Base-by-base conservation (phyloP, 2,329 filamentous ascomycete genomes). In the Colletotrichum caudatum region DNA sequence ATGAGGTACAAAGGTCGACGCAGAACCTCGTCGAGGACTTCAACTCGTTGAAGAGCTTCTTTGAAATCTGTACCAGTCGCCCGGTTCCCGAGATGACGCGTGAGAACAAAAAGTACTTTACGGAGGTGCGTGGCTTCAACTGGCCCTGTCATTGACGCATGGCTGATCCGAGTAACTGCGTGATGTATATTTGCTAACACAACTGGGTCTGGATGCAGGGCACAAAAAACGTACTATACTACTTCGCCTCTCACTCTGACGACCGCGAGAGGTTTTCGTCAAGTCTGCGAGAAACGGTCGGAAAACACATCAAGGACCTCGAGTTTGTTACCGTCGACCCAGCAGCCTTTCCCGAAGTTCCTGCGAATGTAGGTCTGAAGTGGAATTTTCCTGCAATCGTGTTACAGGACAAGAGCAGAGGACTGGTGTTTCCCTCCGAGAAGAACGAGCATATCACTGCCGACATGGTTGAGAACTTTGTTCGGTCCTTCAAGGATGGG, bases 281-380 rank as follows among this genome's bases (percentile, higher is more conserved):
- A 1, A 75, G 78, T 7, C 78, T 87, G 60, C 77, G 78, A 6
- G 80, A 81, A 5, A 75, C 86, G 1, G 69, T 86, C 1, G 82
- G 82, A 70, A 82, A 81, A 73, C 86, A 84, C 75, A 73, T 77
- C 58, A 84, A 85, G 11, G 86, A 84, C 63, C 78, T 88, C 16
- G 78, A 76, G 66, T 86, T 88, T 71, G 82, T 84, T 4, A 86
- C 82, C 1, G 82, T 86, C 1, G 83, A 87, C 71, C 79, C 80
- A 0, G 66, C 74, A 26, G 83, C 86, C 67, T 87, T 87, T 74
- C 80, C 78, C 8, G 82, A 86, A 39, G 82, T 86, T 74, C 75
- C 79, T 1, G 68, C 74, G 18, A 78, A 78, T 46, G 75, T 87
- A 63, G 85, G 84, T 1, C 72, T 73, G 56, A 7, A 63, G 46